phyloP scores from a whole-genome alignment of 306 rosid species.

The Corylus heterophylla region DNA sequence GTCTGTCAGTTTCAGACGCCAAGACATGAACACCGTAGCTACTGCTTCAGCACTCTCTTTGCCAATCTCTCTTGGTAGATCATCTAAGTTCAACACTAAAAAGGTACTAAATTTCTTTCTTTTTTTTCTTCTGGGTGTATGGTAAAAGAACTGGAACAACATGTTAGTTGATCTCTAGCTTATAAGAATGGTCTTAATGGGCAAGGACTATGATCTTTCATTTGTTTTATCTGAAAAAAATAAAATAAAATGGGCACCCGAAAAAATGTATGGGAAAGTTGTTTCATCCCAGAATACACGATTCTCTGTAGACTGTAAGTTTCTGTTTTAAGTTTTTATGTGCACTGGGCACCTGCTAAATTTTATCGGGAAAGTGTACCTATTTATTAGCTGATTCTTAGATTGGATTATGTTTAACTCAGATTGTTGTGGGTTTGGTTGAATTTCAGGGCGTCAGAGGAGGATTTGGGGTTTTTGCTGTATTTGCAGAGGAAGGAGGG shows the following conservation, averaged over 20 bases:
- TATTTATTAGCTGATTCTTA: background rate
- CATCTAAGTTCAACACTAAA: conserved; percentile 57
- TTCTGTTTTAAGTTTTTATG: no score
- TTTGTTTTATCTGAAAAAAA: background rate
- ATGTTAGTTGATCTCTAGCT: conserved; percentile 15
- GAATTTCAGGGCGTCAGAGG: conserved; percentile 70
- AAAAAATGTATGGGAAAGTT: no score
- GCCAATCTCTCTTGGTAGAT: conserved; percentile 50
- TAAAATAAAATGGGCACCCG: no score
- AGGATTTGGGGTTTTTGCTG: conserved; percentile 75
- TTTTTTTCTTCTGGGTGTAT: background rate
- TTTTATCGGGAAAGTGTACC: background rate
- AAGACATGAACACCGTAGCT: conserved; percentile 71
- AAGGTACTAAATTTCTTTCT: conserved; percentile 37
- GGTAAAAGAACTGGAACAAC: background rate
- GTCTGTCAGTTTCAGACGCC: conserved; percentile 33
- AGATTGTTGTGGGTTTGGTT: conserved; percentile 19
- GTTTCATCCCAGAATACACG: no score
- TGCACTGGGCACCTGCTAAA: background rate
- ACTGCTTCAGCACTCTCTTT: conserved; percentile 77
- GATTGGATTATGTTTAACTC: background rate
- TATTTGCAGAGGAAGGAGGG: conserved; percentile 64
- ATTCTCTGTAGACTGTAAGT: no score
- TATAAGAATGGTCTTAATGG: background rate
- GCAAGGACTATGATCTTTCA: background rate